Base-by-base conservation (phyloP, 805 yeast genomes). In the Scheffersomyces coipomensis region DNA sequence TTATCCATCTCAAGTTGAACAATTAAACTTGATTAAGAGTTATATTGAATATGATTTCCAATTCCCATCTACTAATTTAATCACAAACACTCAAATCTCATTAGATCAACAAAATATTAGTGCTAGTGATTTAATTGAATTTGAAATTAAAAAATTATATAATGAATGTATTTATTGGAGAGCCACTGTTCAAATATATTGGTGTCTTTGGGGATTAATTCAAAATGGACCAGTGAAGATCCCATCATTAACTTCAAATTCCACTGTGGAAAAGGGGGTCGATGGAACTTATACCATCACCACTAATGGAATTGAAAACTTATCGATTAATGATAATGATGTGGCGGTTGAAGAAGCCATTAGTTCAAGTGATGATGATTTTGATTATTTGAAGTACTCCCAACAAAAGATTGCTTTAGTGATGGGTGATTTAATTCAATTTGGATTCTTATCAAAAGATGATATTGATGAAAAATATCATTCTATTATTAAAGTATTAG, bases 201-300 rank as follows among this genome's bases (percentile, higher is more conserved):
- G 99, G 99, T 75, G 84, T 4, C 56, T 90, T 19, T 91, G 99
- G 99, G 98, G 96, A 1, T 73, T 93, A 31, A 76, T 93, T 24
- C 95, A 88, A 58, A 80, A 84, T 48, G 88, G 63, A 36, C 72
- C 67, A n/a, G 36, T 52, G 35, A 58, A 47, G 42, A 34, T 44
- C 15, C 29, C 42, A 6, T 48, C 58, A 8, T 31, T 25, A 4
- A 19, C 33, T 6, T 40, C 46, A 7, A 42, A 33, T 19, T 38
- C 39, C 27, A 33, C 19, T 12, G 16, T 24, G 37, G 68, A 62
- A 33, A 52, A 55, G 35, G 72, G 73, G 21, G 71, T 75, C 15
- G 57, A 59, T 37, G 64, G 70, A 38, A 64, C 67, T 4, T 70
- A 65, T 49, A 62, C 52, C 37, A 64, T 66, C 35, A 64, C 69